Evolutionary conservation across 805 yeast genomes (phyloP).

Genomic region (Suhomyces pyralidae): DNA sequence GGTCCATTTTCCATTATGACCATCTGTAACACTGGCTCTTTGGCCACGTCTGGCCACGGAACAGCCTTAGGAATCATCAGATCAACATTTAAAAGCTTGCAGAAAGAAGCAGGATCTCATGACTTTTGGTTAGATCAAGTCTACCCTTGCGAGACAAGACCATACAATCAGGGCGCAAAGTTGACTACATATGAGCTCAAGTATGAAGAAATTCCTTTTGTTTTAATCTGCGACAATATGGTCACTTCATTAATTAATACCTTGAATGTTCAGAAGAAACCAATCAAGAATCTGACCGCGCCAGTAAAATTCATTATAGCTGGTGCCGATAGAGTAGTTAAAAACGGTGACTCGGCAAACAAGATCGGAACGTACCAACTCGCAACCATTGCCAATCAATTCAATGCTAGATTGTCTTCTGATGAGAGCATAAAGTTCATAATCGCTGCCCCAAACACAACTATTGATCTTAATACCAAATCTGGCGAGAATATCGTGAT

Average conservation of each 20-base stretch:
- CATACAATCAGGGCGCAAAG: conserved; percentile 94
- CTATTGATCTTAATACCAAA: conserved; percentile 67
- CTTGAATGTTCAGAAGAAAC: conserved; percentile 31
- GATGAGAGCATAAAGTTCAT: conserved; percentile 65
- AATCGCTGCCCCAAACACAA: conserved; percentile 94
- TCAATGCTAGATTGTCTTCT: conserved; percentile 19
- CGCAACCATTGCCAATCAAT: conserved; percentile 64
- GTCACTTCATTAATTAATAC: conserved; percentile 67
- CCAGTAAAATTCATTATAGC: conserved; percentile 88
- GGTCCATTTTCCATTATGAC: conserved; percentile 82
- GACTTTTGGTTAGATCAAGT: conserved; percentile 61
- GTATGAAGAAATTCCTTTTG: conserved; percentile 82
- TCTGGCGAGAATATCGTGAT: conserved; percentile 76
- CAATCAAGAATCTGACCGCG: conserved; percentile 31
- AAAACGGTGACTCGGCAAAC: conserved; percentile 94
- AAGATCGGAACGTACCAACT: conserved; percentile 94
- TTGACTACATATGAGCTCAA: conserved; percentile 88
- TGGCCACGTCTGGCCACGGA: conserved; percentile 97
- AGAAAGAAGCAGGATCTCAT: conserved; percentile 23
- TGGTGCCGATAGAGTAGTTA: conserved; percentile 93
- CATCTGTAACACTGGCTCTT: conserved; percentile 93
- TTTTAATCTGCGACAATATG: conserved; percentile 89
- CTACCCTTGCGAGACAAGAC: conserved; percentile 91
- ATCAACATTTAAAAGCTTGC: conserved; percentile 51
- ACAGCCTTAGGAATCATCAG: conserved; percentile 93